Base-by-base conservation (phyloP, 2,329 filamentous ascomycete species). In the Corynespora cassiicola region DNA sequence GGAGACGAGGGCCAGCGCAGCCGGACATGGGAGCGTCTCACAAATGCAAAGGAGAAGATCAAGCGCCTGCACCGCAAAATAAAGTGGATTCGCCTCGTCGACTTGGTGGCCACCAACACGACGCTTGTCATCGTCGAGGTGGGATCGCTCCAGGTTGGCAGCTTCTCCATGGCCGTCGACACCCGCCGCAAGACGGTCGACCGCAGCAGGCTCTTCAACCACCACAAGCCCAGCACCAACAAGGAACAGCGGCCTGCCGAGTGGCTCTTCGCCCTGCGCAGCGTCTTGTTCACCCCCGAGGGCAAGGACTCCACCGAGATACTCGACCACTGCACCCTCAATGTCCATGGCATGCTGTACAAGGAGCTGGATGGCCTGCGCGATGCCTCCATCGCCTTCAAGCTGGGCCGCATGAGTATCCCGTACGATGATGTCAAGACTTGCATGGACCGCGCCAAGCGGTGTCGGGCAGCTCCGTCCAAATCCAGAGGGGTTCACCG, bases 151-250 rank as follows among this genome's bases (percentile, higher is more conserved):
- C 88, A 96, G 61, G 75, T 96, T 38, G 92, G 91, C 41, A 88
- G 82, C 54, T 81, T 96, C 56, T 90, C 87, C 10, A 75, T 96
- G 44, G 87, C 89, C 5, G 88, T 99, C 36, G 92, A 99, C 63
- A 97, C 94, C 6, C 79, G 95, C 54, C 85, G 84, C 46, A 95
- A 95, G 71, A 92, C 91, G 70, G 89, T 96, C 19, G 91, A 96
- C 62, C 83, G 90, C 37, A 90, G 89, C 42, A 87, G 90, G 28
- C 85, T 95, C 57, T 96, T 96, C 69, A 86, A 91, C 54, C 88
- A 90, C 61, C 63, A 66, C 41, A 66, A 65, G 43, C 56, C 56
- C 4, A 61, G 56, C 29, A 54, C 54, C 6, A 55, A 58, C 80
- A 86, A 68, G 84, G 84, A 61, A 76, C 84, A 50, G 76, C 81